Percentiles rank a stretch among this genome's conserved stretches.
phyloP scores from a whole-genome alignment of 345 rosid genomes.

The Firmiana major region DNA sequence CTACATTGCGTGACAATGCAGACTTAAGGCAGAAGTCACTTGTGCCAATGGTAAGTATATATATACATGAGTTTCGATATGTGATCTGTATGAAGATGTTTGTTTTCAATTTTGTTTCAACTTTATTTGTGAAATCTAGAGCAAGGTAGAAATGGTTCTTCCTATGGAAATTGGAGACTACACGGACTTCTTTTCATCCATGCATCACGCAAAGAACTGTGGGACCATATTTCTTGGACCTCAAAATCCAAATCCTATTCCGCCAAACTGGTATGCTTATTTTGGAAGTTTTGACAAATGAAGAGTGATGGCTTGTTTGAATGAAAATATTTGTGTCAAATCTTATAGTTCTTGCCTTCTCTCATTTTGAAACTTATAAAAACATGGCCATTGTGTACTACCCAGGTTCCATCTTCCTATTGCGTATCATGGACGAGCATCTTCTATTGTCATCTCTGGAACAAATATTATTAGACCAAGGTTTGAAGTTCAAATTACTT shows the following conservation, averaged over 20 bases:
- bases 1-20: slow-evolving; percentile 64
- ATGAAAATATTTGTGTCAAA: background rate
- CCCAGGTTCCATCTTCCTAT: slow-evolving; percentile 92
- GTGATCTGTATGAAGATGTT: slow-evolving; percentile 1
- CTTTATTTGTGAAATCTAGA: slow-evolving; percentile 36
- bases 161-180: slow-evolving; percentile 91
- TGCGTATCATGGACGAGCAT: slow-evolving; percentile 96
- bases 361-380: background rate
- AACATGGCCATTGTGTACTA: background rate
- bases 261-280: slow-evolving; percentile 61
- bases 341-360: background rate
- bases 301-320: slow-evolving; percentile 6
- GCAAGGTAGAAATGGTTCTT: slow-evolving; percentile 76
- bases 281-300: slow-evolving; percentile 3
- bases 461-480: slow-evolving; percentile 82
- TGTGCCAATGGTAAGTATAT: slow-evolving; percentile 53
- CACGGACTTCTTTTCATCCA: slow-evolving; percentile 89
- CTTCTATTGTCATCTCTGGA: slow-evolving; percentile 84
- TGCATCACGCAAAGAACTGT: slow-evolving; percentile 93
- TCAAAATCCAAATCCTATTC: slow-evolving; percentile 61
- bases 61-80: background rate
- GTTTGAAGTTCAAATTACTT: slow-evolving; percentile 45
- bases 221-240: slow-evolving; percentile 91
- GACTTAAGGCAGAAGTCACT: slow-evolving; percentile 60
- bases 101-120: background rate